Evolutionary conservation across 2,329 filamentous ascomycete genomes (phyloP), one percentile per base, ranked within the genome.

Genomic region (Neocucurbitaria cava): DNA sequence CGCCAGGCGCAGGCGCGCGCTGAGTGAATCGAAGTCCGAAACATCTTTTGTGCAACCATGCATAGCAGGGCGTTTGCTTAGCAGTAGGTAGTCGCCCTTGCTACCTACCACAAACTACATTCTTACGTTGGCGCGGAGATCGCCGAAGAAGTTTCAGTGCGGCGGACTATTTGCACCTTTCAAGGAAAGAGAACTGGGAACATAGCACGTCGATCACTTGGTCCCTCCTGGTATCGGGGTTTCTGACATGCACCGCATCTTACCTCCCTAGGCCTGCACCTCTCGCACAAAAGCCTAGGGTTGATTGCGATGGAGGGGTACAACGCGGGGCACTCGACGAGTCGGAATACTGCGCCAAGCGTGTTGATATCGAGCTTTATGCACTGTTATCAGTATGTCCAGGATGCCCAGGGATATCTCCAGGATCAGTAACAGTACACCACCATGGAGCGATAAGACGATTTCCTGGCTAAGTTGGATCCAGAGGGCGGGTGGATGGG

Each of bases 331-430:
- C 54, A 62, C 33, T 44, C 35, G 35, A 49, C 46, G 46, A 58
- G 47, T 44, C 59, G 49, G 54, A 53, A 49, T 35, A 28, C 39
- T 18, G 30, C 40, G 55, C 58, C 53, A 56, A 63, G 58, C 7
- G 30, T 50, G 52, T 39, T 61, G 55, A 58, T 49, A 58, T 54
- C 57, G 26, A 54, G 45, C 46, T 41, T 56, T 51, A 62, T 62
- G 61, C 61, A 63, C 26, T 20, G 55, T 68, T 68, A 68, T 68
- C 65, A 66, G 56, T 58, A 40, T 11, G 17, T 33, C 44, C 26
- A 28, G 40, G 35, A 33, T 36, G 18, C 13, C n/a, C 2, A 42
- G n/a, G 23, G 8, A 23, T 43, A 43, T 43, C 23, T 40, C 33
- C 21, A 38, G 45, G 17, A 36, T 30, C 21, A 40, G 36, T 30